Base-by-base conservation (phyloP, 805 yeast species). In the Ogataea ramenticola region DNA sequence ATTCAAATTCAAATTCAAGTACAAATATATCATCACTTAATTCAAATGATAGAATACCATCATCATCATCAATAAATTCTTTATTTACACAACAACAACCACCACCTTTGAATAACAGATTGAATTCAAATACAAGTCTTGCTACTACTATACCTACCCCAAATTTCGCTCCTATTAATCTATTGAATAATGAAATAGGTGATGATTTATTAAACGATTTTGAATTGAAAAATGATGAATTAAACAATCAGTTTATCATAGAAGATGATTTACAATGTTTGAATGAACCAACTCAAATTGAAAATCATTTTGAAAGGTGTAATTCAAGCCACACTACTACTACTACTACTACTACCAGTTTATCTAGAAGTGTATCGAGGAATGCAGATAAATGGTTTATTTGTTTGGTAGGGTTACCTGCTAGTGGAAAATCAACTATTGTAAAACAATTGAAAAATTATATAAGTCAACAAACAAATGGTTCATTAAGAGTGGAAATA, bases 351-450 rank as follows among this genome's bases (percentile, higher is more conserved):
- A 36, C 19, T 36, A 5, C 16, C 14, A 16, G 8, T 34, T 26
- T 36, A n/a, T 11, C 6, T 6, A 24, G 20, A n/a, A 36, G 31
- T 6, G 24, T 24, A 11, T 36, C 39, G 9, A 4, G 15, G 4
- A 36, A 36, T 10, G 39, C 39, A 5, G 39, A 36, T 29, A 64
- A 64, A 41, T 60, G 61, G 60, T 54, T 58, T 9, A 51, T 64
- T 8, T 58, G 65, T 34, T 43, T 64, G 34, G 97, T 93, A 5
- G 99, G 99, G 0, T 62, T 84, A 14, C 98, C 98, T 0, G 98
- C 97, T 0, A 74, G 96, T 41, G 99, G 99, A 3, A 91, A 91
- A 63, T 86, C 96, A 3, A 58, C 66, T 1, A 55, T 62, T 36
- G 56, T 61, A 1, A 49, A 43, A 17, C 62, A 64, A 30, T 49